Base-by-base conservation (phyloP, 495 filamentous ascomycete genomes). In the Saxophila tyrrhenica region DNA sequence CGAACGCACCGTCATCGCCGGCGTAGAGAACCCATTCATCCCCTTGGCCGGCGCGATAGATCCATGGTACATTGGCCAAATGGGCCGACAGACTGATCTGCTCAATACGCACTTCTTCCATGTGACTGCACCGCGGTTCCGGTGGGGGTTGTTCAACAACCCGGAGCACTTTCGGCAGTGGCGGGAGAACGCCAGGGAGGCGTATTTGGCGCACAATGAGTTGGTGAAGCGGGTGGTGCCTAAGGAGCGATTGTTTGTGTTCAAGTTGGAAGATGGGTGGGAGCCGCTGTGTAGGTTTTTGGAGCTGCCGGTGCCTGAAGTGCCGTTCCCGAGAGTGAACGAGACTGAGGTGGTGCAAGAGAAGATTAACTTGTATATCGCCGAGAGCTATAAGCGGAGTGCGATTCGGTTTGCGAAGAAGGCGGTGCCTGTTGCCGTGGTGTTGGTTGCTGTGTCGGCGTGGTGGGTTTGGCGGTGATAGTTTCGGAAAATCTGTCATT, bases 241-340 rank as follows among this genome's bases (percentile, higher is more conserved):
- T 0, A 25, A 39, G 9, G 56, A 65, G 11, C 16, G 51, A n/a
- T 21, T 64, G 21, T 46, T 69, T 17, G 59, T 63, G 25, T 65
- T 55, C 54, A 56, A 17, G 16, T 38, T 61, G 3, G 62, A 67
- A 35, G 59, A 66, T 24, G 70, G 70, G 16, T 70, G 69, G 57
- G 55, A 49, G 48, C 57, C 61, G 20, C 38, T 63, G 17, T 63
- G 61, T 42, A 46, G 45, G 3, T 58, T 61, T 47, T 54, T 63
- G 15, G 61, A 47, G 29, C 57, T 58, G 48, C 56, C 56, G 8
- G 47, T 63, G 32, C 61, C 61, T 8, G 54, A 58, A 23, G 39
- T 47, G 20, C 47, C 58, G 39, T 63, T 61, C 47, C 61, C 61
- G 24, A 29, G 39, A 15, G 46, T 61, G 19, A 63, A 63, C 41